Percentiles rank a stretch among this genome's conserved stretches.
Conservation (phyloP, 441 rosid species). For the Hura crepitans region DNA sequence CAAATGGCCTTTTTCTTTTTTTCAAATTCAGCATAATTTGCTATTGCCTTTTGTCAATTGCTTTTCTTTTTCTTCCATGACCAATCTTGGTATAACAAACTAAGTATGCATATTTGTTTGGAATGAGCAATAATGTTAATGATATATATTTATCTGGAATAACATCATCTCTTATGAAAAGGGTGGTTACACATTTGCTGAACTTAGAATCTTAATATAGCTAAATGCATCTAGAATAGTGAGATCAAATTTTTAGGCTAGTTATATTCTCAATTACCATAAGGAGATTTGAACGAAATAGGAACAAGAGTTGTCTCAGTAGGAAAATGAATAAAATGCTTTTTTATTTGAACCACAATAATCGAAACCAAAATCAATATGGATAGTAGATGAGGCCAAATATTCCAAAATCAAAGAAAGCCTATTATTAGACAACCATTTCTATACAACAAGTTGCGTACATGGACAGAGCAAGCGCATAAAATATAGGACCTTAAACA, state of each 20-base stretch:
- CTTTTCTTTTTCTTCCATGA: not conserved
- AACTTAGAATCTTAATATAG: no score
- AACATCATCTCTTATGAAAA: no score
- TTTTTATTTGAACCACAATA: no score
- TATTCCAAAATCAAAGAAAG: not conserved
- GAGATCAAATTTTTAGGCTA: no score
- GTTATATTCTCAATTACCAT: no score
- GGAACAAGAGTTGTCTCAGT: no score
- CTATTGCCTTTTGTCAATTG: not conserved
- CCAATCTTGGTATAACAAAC: not conserved
- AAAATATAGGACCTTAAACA: not conserved
- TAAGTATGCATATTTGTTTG: not conserved
- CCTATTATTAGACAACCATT: not conserved
- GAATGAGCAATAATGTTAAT: not conserved
- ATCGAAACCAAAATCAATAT: no score
- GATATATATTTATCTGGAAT: not conserved
- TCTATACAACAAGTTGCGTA: not conserved
- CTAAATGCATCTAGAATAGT: no score
- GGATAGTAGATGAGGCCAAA: no score
- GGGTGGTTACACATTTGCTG: no score
- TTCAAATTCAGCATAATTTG: not conserved
- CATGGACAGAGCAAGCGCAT: not conserved
- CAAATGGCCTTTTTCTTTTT: not conserved
- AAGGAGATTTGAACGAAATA: no score
- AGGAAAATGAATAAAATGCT: no score